phyloP scores from a whole-genome alignment of 108 stramenopile species.

The Discostella stelligeroides region DNA sequence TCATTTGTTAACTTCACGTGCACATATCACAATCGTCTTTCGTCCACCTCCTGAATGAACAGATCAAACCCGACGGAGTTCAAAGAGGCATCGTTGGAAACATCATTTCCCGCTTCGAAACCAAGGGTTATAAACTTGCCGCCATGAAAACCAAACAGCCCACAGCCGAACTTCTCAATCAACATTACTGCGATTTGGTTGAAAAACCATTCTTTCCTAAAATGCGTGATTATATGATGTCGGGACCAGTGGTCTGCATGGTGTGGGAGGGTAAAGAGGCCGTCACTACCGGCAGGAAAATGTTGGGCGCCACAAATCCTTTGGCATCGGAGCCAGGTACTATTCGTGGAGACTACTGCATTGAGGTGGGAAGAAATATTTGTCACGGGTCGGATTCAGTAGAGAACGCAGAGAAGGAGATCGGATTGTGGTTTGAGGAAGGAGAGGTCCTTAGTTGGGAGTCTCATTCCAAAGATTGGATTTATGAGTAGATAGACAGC shows the following conservation, averaged over 20 bases:
- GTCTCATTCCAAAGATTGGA: constrained; percentile 73
- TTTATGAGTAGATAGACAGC: constrained; percentile 96
- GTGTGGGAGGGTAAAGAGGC: constrained; percentile 95
- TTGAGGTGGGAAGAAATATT: constrained; percentile 85
- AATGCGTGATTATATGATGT: constrained; percentile 92
- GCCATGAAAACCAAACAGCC: constrained; percentile 92
- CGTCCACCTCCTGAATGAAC: neutral
- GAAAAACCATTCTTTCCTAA: constrained; percentile 94
- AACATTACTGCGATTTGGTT: constrained; percentile 91
- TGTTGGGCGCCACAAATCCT: constrained; percentile 97
- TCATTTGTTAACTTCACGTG: too few species aligned
- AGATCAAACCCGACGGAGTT: constrained; percentile 89
- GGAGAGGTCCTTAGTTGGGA: constrained; percentile 80
- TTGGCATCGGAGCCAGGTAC: constrained; percentile 88
- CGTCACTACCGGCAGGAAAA: constrained; percentile 89
- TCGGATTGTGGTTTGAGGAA: constrained; percentile 93
- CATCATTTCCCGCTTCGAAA: constrained; percentile 89
- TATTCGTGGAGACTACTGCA: constrained; percentile 92
- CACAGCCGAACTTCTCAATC: constrained; percentile 80
- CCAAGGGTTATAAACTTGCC: constrained; percentile 91
- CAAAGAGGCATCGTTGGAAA: constrained; percentile 92
- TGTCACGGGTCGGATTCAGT: constrained; percentile 91
- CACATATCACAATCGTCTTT: constrained; percentile 7
- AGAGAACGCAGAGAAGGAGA: constrained; percentile 93
- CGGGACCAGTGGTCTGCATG: constrained; percentile 72